A percentile compares a stretch with the other conserved stretches of the same genome.
These are phyloP conservation scores for Fusarium fracticaudum DNA, from an alignment of 2,329 filamentous ascomycete species.

Conservation along the genomic window DNA sequence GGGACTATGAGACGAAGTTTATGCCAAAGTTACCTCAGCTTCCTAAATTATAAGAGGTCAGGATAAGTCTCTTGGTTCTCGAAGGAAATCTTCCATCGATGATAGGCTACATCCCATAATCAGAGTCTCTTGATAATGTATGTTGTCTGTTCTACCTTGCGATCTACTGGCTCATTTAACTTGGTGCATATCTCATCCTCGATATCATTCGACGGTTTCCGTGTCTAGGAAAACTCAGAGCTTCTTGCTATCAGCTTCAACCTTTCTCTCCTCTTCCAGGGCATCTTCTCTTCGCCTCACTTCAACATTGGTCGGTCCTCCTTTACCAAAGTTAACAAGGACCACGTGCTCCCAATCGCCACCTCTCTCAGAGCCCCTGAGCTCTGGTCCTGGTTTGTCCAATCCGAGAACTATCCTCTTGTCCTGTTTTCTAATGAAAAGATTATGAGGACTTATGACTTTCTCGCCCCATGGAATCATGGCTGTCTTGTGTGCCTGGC, in stretches of 20 bases:
- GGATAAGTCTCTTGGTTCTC: background rate
- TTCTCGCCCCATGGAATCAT: slow-evolving; percentile 67
- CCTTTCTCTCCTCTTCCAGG: slow-evolving; percentile 55
- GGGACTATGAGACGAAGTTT: background rate
- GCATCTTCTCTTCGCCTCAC: slow-evolving; percentile 61
- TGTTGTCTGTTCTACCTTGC: background rate
- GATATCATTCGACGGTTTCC: background rate
- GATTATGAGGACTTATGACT: slow-evolving; percentile 65
- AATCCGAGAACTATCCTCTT: slow-evolving; percentile 63
- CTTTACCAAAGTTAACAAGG: slow-evolving; percentile 62
- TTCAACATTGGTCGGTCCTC: slow-evolving; percentile 63
- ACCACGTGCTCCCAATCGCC: slow-evolving; percentile 70
- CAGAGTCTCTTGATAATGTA: background rate
- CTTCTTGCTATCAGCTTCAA: slow-evolving; percentile 39
- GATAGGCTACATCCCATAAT: background rate
- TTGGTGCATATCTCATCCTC: background rate
- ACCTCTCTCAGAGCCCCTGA: slow-evolving; percentile 56
- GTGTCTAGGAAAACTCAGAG: slow-evolving; percentile 32
- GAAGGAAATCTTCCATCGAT: background rate
- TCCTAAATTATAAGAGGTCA: background rate
- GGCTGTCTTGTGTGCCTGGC: slow-evolving; percentile 53
- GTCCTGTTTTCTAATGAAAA: slow-evolving; percentile 57
- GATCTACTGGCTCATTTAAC: background rate
- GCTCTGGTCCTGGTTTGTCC: slow-evolving; percentile 67
- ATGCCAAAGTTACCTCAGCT: background rate